Evolutionary conservation across 768 basidiomycete species (phyloP), one percentile per base, ranked within the genome.

Genomic region (Lactarius psammicola): DNA sequence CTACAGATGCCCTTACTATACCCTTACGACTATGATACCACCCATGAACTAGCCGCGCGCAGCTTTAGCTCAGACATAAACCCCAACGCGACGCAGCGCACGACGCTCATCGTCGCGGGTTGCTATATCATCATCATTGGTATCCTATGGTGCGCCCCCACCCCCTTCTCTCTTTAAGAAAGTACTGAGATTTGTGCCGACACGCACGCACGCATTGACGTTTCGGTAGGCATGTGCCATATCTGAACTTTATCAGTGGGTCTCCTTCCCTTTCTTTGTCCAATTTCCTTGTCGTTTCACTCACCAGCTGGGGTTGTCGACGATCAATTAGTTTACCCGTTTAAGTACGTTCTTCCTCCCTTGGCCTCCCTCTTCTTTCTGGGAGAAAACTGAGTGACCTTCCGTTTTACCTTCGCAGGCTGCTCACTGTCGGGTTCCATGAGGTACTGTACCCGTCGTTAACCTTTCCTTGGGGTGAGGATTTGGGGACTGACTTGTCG

Each of bases 371-470:
- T 55, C 31, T 10, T 20, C 20, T 4, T 23, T n/a, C 15, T 10
- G 5, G 11, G 23, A 13, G 4, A 23, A 51, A 2, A 13, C 11
- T 51, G 42, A 44, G 9, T 11, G 23, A 38, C 38, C 6, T 6
- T 40, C 15, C 1, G 17, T 3, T 8, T 26, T 49, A 5, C 23
- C 10, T 23, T 7, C 7, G 31, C 69, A 91, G 92, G 71, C 75
- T 94, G 60, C 81, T 94, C 59, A 93, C 92, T 1, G 92, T 94
- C 56, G 92, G 92, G 56, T 93, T 94, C 73, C 92, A 94, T 76
- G 92, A 94, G 80, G 91, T 89, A 70, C 49, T 15, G 23, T 51
- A 23, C 49, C 23, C 11, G 11, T 23, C 66, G 75, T 70, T 65
- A 36, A 13, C 11, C 55, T 1, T 44, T 38, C 36, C 36, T 38